Conservation (phyloP, 345 rosid genomes). For the Arabis alpina region DNA sequence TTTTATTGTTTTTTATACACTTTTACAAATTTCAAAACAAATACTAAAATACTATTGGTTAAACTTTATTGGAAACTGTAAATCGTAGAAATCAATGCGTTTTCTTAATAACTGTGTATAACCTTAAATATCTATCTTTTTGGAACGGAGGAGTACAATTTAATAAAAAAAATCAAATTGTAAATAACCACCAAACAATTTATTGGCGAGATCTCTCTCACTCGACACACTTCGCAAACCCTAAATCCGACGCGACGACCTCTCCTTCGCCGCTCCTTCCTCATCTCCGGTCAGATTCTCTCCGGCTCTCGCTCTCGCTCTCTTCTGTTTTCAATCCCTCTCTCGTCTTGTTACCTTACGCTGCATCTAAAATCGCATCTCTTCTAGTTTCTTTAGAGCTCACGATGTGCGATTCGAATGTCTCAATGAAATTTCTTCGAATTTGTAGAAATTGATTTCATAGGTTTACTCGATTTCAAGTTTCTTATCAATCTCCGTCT, state of each 20-base stretch:
- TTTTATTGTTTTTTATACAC: too few relatives aligned
- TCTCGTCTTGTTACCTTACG: neutral
- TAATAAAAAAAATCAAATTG: neutral
- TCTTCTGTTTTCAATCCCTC: neutral
- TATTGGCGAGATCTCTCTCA: slow-evolving; percentile 22
- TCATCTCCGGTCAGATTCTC: slow-evolving; percentile 31
- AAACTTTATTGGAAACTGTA: too few relatives aligned
- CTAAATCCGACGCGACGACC: slow-evolving; percentile 34
- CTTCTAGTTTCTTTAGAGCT: slow-evolving; percentile 16
- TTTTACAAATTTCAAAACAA: too few relatives aligned
- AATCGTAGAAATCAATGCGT: too few relatives aligned
- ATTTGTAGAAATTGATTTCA: too few relatives aligned
- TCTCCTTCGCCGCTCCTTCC: slow-evolving; percentile 31
- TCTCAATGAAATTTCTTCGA: neutral
- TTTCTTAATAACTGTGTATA: too few relatives aligned
- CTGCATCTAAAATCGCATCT: neutral
- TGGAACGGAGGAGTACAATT: too few relatives aligned
- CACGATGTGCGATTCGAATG: neutral
- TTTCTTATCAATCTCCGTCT: too few relatives aligned
- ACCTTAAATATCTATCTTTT: too few relatives aligned
- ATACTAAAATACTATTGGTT: too few relatives aligned
- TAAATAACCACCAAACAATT: slow-evolving; percentile 23
- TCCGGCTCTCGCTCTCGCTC: slow-evolving; percentile 28
- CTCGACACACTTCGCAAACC: slow-evolving; percentile 35
- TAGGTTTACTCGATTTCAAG: too few relatives aligned